Evolutionary conservation across 768 basidiomycete genomes (phyloP), one percentile per base, ranked within the genome.

Genomic region (Pisolithus tinctorius): DNA sequence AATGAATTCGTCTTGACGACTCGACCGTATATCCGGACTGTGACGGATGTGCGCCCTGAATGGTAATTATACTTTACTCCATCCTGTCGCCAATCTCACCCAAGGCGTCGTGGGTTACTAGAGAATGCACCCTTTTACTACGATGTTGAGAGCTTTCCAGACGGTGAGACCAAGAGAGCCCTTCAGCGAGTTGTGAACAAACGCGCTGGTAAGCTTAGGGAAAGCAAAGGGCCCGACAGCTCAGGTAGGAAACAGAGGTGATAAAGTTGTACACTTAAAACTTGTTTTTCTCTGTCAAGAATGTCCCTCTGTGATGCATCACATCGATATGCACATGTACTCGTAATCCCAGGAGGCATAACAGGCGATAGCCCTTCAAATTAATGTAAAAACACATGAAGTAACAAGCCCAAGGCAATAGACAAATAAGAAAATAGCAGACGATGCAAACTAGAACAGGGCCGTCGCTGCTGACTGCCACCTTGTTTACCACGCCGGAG

Each of bases 1-100:
- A 92, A 94, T 62, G 93, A 95, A 69, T 99, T 97, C 59, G 92
- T 97, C 9, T 70, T 97, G 57, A 98, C 94, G 6, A 89, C 90
- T 6, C 71, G 84, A 45, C 84, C 80, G 53, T 98, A 87, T 62
- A 93, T 99, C 62, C 83, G 96, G 27, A 95, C 90, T 0, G 91
- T 95, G 17, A 84, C 93, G 0, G 91, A 93, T 49, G 78, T 95
- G 50, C 75, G 79, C 62, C 78, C 86, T 2, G 93, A 95, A 61
- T 98, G 96, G 93, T 90, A 63, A 41, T 70, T 34, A 20, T 20
- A 20, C 20, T 17, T 48, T n/a, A 30, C 37, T 57, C 50, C 13
- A 23, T 23, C 14, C 10, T 46, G 36, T 51, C 47, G 38, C 49
- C 20, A n/a, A 34, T 42, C 13, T 53, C 2, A 63, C 20, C 38